Percentiles rank a stretch among this genome's conserved stretches.
phyloP scores from a whole-genome alignment of 2,329 filamentous ascomycete species.

The Chalara sp. region DNA sequence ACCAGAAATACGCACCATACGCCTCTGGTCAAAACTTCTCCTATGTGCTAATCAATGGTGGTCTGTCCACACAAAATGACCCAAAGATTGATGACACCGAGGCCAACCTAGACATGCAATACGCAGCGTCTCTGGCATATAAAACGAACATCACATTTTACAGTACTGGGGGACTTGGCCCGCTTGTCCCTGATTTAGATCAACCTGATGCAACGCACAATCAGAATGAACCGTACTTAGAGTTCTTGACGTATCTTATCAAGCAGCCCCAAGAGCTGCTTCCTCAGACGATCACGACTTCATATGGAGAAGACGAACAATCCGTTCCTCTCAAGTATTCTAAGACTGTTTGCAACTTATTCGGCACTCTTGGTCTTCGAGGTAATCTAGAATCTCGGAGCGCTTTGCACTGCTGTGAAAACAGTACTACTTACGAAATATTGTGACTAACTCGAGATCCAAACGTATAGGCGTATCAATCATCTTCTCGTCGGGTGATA shows the following conservation, averaged over 20 bases:
- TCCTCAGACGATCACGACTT: constrained; percentile 51
- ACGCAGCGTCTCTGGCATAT: constrained; percentile 44
- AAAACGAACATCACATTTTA: constrained; percentile 47
- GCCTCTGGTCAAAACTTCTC: constrained; percentile 39
- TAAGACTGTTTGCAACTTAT: constrained; percentile 43
- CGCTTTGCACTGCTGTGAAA: too few relatives aligned
- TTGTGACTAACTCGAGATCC: too few relatives aligned
- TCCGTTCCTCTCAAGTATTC: constrained; percentile 47
- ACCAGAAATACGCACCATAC: constrained; percentile 29
- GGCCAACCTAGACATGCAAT: constrained; percentile 41
- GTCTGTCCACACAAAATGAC: constrained; percentile 34
- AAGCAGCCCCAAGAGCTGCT: constrained; percentile 33
- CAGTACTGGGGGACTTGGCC: constrained; percentile 44
- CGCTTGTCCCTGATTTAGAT: constrained; percentile 40
- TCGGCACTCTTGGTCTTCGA: constrained; percentile 45
- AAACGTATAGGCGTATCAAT: constrained; percentile 35
- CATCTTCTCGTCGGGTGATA: constrained; percentile 45
- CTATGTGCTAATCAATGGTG: constrained; percentile 31
- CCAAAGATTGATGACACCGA: constrained; percentile 8
- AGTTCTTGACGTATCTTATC: constrained; percentile 47
- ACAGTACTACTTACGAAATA: too few relatives aligned
- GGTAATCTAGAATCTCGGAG: constrained; percentile 15
- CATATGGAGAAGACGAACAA: constrained; percentile 53
- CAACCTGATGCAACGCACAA: constrained; percentile 15
- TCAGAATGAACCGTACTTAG: constrained; percentile 52